A percentile compares a stretch with the other conserved stretches of the same genome.
Evolutionary conservation across 2,329 filamentous ascomycete genomes (phyloP).

Genomic region (Xylaria sp.): DNA sequence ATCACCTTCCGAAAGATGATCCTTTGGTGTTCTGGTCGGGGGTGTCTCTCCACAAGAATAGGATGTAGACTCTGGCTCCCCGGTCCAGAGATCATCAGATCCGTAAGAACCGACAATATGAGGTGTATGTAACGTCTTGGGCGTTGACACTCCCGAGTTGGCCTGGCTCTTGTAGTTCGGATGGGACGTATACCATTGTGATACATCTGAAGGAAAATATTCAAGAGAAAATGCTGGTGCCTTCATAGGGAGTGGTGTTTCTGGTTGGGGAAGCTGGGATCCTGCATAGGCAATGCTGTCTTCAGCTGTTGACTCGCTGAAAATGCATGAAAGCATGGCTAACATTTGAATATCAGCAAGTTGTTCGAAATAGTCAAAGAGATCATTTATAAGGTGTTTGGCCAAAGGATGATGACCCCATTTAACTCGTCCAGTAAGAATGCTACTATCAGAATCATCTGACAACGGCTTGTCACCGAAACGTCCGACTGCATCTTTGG

Average conservation of each 20-base stretch:
- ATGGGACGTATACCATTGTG: constrained; percentile 58
- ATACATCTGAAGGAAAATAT: constrained; percentile 70
- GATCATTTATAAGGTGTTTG: constrained; percentile 67
- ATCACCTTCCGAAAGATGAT: constrained; percentile 59
- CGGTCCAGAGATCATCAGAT: constrained; percentile 67
- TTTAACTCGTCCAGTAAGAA: constrained; percentile 70
- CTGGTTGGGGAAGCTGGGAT: constrained; percentile 65
- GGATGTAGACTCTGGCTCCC: constrained; percentile 66
- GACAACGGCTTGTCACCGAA: constrained; percentile 43
- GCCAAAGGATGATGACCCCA: constrained; percentile 76
- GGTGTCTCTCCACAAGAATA: constrained; percentile 73
- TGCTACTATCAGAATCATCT: constrained; percentile 38
- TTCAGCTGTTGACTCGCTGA: constrained; percentile 68
- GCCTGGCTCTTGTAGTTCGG: constrained; percentile 63
- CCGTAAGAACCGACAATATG: constrained; percentile 65
- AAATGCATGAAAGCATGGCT: constrained; percentile 77
- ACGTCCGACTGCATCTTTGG: constrained; percentile 67
- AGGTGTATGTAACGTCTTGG: constrained; percentile 67
- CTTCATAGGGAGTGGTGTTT: constrained; percentile 73
- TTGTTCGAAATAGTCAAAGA: constrained; percentile 73
- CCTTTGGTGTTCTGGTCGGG: constrained; percentile 60
- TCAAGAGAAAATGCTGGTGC: constrained; percentile 74
- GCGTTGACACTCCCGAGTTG: constrained; percentile 67
- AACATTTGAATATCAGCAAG: constrained; percentile 75
- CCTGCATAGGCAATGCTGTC: constrained; percentile 68